A percentile compares a stretch with the other conserved stretches of the same genome.
Conservation (phyloP, 106 monocot genomes). For the Apostasia ramifera region DNA sequence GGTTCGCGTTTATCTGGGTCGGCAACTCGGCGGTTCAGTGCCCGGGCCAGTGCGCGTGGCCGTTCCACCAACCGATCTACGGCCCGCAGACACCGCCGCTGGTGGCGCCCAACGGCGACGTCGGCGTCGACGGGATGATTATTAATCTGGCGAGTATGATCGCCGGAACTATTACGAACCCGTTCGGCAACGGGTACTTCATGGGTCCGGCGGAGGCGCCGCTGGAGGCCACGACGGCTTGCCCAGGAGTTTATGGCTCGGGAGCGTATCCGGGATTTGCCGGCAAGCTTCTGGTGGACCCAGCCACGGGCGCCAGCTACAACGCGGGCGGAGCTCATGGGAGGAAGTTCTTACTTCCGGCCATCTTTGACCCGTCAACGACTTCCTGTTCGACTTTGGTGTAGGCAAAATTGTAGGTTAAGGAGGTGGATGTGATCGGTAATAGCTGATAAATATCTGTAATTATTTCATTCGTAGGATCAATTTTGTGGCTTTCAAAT, state of each 20-base stretch:
- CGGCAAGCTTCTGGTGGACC: constrained; percentile 28
- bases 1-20: constrained; percentile 40
- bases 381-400: constrained; percentile 5
- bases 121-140: constrained; percentile 44
- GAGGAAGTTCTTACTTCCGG: constrained; percentile 8
- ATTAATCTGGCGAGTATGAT: constrained; percentile 49
- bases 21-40: constrained; percentile 44
- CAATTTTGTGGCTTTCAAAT: too few relatives aligned
- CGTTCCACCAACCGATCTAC: constrained; percentile 47
- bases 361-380: constrained; percentile 10
- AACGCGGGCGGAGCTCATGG: constrained; percentile 28
- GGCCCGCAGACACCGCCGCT: constrained; percentile 48
- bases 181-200: constrained; percentile 38
- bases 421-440: too few relatives aligned
- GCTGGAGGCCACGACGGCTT: constrained; percentile 48
- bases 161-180: constrained; percentile 44
- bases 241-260: constrained; percentile 34
- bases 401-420: background rate
- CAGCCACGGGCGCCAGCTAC: constrained; percentile 40
- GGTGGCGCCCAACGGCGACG: constrained; percentile 44
- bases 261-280: constrained; percentile 54
- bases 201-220: constrained; percentile 39
- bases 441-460: too few relatives aligned
- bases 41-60: constrained; percentile 62
- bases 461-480: too few relatives aligned